Base-by-base conservation (phyloP, 2,329 filamentous ascomycete genomes). In the Hansfordia pulvinata region DNA sequence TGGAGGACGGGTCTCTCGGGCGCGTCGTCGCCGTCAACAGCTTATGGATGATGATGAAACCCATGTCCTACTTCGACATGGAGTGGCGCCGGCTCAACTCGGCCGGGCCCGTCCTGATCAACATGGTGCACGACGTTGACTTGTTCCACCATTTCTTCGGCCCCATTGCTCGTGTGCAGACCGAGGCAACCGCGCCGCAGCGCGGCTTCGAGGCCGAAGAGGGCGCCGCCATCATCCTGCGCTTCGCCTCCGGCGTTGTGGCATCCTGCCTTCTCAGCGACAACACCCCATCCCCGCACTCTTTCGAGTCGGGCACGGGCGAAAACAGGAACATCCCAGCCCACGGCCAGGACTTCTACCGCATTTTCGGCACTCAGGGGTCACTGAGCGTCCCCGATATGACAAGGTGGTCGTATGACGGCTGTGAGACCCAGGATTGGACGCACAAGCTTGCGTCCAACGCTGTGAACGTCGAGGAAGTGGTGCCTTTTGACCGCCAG, bases 61-160 rank as follows among this genome's bases (percentile, higher is more conserved):
- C 67, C 0, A 24, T 38, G 0, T 30, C 46, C 0, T 75, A 74
- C 44, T 74, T 66, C 34, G 48, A 56, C 2, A 47, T 49, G 0
- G 54, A 57, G 20, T 72, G 69, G 67, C 54, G 63, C 10, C 50
- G 54, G 6, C 38, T 44, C 4, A 29, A 35, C 3, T 44, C 50
- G 3, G 60, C 58, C 2, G 68, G 66, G 1, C 58, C 62, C 0
- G 46, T 73, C 6, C 47, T 63, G 3, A 72, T 72, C 32, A 75
- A 74, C 37, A 46, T 74, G 22, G 58, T 73, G n/a, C 69, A 75
- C 37, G 69, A 75, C 26, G 49, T 74, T 20, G 69, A 74, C 32
- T 46, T 71, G 0, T 47, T 75, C 11, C 67, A 72, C 24, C 60
- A 63, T 41, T 46, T 73, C 2, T 56, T 74, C 15, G 66, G 67